Base-by-base conservation (phyloP, 2,329 filamentous ascomycete genomes). In the Fusarium paranaense region DNA sequence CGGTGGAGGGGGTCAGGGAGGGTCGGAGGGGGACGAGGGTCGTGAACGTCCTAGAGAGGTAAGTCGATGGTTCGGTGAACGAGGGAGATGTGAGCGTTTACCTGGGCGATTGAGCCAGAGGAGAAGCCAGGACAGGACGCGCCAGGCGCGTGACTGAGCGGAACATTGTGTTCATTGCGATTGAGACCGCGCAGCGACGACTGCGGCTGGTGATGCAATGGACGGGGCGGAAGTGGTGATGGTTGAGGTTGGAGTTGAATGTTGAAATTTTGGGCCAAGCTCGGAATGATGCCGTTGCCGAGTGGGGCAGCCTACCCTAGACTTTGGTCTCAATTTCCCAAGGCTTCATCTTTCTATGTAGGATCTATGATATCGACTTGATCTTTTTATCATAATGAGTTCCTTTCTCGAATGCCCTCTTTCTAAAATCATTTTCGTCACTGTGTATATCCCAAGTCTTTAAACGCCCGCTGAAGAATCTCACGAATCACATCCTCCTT, bases 1-100 rank as follows among this genome's bases (percentile, higher is more conserved):
- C 67, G 65, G 78, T 76, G 70, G 81, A 75, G 3, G 81, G 78
- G 27, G 79, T 75, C 68, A 87, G 78, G 9, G 85, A 85, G 7
- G 88, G 88, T 13, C 88, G 88, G 45, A 89, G 84, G 64, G 81
- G 82, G 1, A 87, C 85, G 73, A 90, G 85, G 57, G 86, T 87
- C 60, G 85, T 83, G 77, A 88, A 87, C 61, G 83, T 82, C 73
- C 86, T 88, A 68, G 45, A 27, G 30, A 32, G 20, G 47, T 63
- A 54, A 35, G 60, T 73, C 25, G 45, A 63, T 65, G 38, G 45
- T 33, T 54, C 40, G 18, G 62, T 67, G 20, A 9, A 22, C 13
- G 11, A 20, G n/a, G 20, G 14, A 50, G 27, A 18, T 22, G 42
- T 40, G 22, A 25, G 25, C 35, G 47, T 63, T 13, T 72, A 81